Percentiles rank a stretch among this genome's conserved stretches.
These are phyloP conservation scores for Tricholoma hemisulphureum DNA, from an alignment of 768 basidiomycete genomes.

Conservation along the genomic window DNA sequence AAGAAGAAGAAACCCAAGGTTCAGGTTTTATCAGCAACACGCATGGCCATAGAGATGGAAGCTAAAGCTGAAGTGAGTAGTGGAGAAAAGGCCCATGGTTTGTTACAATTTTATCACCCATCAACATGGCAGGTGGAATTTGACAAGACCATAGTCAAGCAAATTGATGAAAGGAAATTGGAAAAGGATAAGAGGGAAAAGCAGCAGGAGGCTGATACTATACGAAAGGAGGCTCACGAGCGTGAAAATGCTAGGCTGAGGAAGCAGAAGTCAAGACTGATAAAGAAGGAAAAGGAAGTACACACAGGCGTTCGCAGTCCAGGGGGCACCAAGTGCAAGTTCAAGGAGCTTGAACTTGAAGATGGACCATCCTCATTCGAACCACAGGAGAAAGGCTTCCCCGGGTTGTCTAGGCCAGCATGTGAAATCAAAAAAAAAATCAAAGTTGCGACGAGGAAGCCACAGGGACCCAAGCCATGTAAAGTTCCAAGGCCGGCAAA, in stretches of 20 bases:
- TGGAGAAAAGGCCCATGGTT: background rate
- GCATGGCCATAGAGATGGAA: background rate
- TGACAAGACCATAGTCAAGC: background rate
- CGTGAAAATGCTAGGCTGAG: constrained; percentile 4
- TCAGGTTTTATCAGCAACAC: background rate
- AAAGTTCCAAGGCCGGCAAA: background rate
- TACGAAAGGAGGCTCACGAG: constrained; percentile 1
- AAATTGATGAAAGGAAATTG: background rate
- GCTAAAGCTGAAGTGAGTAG: background rate
- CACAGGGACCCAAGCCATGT: background rate
- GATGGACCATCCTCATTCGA: background rate
- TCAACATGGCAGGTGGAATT: background rate
- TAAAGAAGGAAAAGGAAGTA: constrained; percentile 4
- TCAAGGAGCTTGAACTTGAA: background rate
- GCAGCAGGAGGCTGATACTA: background rate
- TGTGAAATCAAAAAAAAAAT: background rate
- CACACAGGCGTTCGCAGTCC: background rate
- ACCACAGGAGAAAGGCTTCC: background rate
- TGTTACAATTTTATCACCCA: constrained; percentile 4
- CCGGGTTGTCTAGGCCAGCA: constrained; percentile 1
- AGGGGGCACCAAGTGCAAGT: background rate
- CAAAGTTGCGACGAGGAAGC: background rate
- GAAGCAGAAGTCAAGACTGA: constrained; percentile 12
- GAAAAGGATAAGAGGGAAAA: background rate
- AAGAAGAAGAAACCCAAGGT: background rate